Percentiles rank a stretch among this genome's conserved stretches.
Conservation (phyloP, 495 filamentous ascomycete species). For the Aspergillus sparsus region DNA sequence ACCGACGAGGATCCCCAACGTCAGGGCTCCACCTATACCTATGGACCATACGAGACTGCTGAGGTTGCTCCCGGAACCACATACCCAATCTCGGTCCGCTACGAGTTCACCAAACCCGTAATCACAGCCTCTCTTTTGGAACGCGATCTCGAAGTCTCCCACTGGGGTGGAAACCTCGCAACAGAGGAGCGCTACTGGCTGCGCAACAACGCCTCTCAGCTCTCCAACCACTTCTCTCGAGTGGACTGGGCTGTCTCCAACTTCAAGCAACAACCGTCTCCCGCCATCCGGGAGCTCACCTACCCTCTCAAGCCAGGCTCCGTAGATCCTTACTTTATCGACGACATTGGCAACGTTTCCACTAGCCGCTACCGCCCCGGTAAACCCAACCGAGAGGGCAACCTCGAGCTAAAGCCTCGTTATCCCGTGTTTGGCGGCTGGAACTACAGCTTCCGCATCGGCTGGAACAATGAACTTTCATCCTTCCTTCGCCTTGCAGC, state of each 20-base stretch:
- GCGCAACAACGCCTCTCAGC: conserved; percentile 79
- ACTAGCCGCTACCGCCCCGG: conserved; percentile 84
- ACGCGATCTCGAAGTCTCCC: conserved; percentile 90
- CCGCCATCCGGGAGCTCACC: conserved; percentile 78
- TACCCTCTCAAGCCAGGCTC: conserved; percentile 78
- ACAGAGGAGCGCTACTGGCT: conserved; percentile 93
- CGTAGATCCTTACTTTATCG: conserved; percentile 86
- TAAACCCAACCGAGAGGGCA: conserved; percentile 66
- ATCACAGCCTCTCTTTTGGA: conserved; percentile 73
- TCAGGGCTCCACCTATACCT: conserved; percentile 82
- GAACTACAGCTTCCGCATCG: conserved; percentile 95
- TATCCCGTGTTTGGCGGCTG: conserved; percentile 95
- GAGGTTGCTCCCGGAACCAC: conserved; percentile 65
- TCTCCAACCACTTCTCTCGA: conserved; percentile 81
- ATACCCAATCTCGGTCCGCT: conserved; percentile 75
- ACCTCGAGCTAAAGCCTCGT: conserved; percentile 85
- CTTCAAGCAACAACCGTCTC: conserved; percentile 74
- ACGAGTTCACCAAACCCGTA: conserved; percentile 93
- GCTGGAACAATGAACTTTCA: conserved; percentile 85
- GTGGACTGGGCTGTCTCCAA: conserved; percentile 72
- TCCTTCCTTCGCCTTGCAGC: conserved; percentile 67
- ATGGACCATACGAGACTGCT: conserved; percentile 83
- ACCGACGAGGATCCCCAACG: conserved; percentile 76
- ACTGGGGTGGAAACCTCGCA: conserved; percentile 96
- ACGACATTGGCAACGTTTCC: conserved; percentile 96